These are phyloP conservation scores for Penicillium sp. DNA, from an alignment of 2,329 filamentous ascomycete genomes.

Conservation along the genomic window DNA sequence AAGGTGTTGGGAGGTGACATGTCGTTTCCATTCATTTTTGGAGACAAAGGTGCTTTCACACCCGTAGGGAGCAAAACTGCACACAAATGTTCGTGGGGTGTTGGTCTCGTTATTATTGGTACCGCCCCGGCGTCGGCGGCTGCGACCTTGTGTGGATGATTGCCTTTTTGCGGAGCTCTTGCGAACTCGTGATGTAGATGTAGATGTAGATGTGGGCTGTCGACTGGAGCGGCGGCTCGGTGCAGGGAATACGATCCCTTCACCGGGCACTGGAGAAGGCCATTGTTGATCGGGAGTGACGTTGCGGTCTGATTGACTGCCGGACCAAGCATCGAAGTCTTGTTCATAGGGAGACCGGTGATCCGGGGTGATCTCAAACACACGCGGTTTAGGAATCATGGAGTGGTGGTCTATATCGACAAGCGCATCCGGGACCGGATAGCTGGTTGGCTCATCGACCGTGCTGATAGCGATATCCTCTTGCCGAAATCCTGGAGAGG, in stretches of 20 bases:
- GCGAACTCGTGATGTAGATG: conserved; percentile 5
- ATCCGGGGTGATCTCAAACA: conserved; percentile 11
- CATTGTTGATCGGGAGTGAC: conserved; percentile 17
- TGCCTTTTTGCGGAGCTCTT: conserved; percentile 12
- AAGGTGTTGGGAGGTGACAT: conserved; percentile 80
- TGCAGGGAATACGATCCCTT: conserved; percentile 2
- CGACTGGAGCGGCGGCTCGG: conserved; percentile 7
- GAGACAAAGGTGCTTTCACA: conserved; percentile 73
- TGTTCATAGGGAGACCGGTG: conserved; percentile 12
- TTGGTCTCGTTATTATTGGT: conserved; percentile 2
- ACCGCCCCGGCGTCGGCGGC: conserved; percentile 7
- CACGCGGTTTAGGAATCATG: conserved; percentile 5
- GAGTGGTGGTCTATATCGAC: conserved; percentile 18
- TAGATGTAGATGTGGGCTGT: conserved; percentile 5
- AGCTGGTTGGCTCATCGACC: conserved; percentile 12
- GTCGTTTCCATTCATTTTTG: conserved; percentile 97
- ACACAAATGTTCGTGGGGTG: conserved; percentile 65
- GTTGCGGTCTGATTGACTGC: conserved; percentile 19
- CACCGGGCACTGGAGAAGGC: conserved; percentile 8
- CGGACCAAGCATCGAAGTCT: conserved; percentile 14
- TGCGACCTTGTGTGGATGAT: conserved; percentile 14
- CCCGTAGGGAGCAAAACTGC: conserved; percentile 77
- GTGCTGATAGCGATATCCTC: conserved; percentile 21
- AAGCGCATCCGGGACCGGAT: conserved; percentile 20
- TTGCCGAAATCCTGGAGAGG: conserved; percentile 22